Evolutionary conservation across 2,329 filamentous ascomycete species (phyloP).

Genomic region (Fusarium decemcellulare): DNA sequence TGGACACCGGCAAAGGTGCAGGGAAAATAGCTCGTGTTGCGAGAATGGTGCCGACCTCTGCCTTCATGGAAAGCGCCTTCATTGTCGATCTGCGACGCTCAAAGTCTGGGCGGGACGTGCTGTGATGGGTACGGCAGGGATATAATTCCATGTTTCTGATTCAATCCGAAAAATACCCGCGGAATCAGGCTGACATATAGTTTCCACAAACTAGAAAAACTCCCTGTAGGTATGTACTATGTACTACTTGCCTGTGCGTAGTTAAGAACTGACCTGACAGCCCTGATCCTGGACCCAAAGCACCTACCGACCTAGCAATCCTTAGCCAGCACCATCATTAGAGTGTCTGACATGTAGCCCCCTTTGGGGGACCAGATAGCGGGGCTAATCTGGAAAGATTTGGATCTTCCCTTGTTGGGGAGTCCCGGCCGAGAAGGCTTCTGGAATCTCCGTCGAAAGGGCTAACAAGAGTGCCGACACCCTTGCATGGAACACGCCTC

Average conservation of each 20-base stretch:
- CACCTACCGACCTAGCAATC: no score
- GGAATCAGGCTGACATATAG: no score
- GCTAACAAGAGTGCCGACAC: conserved; percentile 12
- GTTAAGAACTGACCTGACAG: no score
- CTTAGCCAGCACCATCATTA: no score
- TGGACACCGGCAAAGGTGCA: background rate
- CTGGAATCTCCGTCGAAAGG: conserved; percentile 42
- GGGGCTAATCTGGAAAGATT: conserved; percentile 21
- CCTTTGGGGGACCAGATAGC: conserved; percentile 8
- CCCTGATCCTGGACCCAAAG: no score
- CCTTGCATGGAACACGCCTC: conserved; percentile 44
- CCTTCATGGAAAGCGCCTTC: background rate
- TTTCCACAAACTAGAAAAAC: no score
- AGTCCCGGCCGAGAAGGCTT: conserved; percentile 42
- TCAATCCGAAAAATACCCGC: no score
- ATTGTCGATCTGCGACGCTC: background rate
- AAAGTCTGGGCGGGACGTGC: background rate
- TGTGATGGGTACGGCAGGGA: no score
- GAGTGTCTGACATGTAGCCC: no score
- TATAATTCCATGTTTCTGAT: no score
- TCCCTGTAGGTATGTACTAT: no score
- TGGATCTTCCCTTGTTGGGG: conserved; percentile 17
- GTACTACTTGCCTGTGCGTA: no score
- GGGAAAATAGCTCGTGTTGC: conserved; percentile 4
- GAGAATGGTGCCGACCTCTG: background rate